These are phyloP conservation scores for Malania oleifera DNA, from an alignment of 164 flowering plant species.

Conservation along the genomic window DNA sequence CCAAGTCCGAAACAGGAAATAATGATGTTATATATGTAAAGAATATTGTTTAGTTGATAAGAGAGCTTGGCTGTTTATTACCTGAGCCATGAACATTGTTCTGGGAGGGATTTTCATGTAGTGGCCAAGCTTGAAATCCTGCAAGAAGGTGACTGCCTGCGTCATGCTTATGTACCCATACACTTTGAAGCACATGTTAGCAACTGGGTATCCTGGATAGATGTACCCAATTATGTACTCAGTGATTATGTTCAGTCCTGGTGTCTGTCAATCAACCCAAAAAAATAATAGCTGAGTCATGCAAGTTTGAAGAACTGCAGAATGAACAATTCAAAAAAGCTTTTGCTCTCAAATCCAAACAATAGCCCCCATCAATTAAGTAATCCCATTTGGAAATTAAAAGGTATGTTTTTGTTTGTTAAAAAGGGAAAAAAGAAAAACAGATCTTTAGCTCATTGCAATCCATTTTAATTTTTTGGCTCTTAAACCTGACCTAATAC, in stretches of 20 bases:
- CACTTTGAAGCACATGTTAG: constrained; percentile 90
- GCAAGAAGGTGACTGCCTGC: constrained; percentile 74
- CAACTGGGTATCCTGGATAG: constrained; percentile 81
- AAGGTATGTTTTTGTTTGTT: too few relatives aligned
- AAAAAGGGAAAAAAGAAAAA: too few relatives aligned
- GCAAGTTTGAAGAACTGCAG: background rate
- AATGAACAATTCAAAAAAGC: background rate
- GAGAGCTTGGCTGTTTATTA: constrained; percentile 4
- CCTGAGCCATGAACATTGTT: constrained; percentile 92
- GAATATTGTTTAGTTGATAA: background rate
- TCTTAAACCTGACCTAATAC: too few relatives aligned
- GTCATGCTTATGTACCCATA: constrained; percentile 83
- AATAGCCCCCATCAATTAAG: too few relatives aligned
- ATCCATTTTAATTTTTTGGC: too few relatives aligned
- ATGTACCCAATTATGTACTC: constrained; percentile 79
- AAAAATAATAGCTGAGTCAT: background rate
- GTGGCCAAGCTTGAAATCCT: constrained; percentile 94
- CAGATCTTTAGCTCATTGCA: too few relatives aligned
- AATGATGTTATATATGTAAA: too few relatives aligned
- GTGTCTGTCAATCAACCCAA: constrained; percentile 37
- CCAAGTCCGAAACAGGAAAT: too few relatives aligned
- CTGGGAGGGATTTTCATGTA: constrained; percentile 96
- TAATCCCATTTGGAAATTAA: too few relatives aligned
- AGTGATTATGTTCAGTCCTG: constrained; percentile 70
- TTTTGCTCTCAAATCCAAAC: too few relatives aligned